phyloP scores from a whole-genome alignment of 352 stramenopile species.

The Phytophthora chlamydospora region DNA sequence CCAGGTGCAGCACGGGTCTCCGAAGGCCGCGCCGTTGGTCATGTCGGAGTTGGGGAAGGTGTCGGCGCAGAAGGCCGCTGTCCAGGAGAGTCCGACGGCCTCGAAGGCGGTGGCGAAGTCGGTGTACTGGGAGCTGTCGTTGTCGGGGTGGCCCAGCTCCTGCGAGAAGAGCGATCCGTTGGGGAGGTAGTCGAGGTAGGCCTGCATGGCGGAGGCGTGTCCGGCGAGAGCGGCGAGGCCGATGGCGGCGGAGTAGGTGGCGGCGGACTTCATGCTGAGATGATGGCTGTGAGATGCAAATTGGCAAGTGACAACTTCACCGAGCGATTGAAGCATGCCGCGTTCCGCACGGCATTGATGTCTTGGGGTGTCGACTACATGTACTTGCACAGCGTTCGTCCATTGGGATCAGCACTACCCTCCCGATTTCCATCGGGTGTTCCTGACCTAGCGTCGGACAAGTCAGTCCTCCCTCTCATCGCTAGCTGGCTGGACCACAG shows the following conservation, averaged over 20 bases:
- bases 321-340: too few relatives aligned
- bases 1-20: conserved; percentile 47
- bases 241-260: conserved; percentile 8
- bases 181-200: conserved; percentile 34
- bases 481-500: not conserved
- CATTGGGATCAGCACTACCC: not conserved
- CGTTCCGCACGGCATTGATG: too few relatives aligned
- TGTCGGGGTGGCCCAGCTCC: conserved; percentile 36
- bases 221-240: not conserved
- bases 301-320: not conserved
- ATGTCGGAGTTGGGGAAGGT: conserved; percentile 18
- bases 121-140: conserved; percentile 37
- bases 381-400: not conserved
- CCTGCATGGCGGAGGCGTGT: conserved; percentile 1
- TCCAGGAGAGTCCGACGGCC: conserved; percentile 25
- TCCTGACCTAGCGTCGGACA: conserved; percentile 1
- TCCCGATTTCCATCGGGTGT: not conserved
- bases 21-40: conserved; percentile 42
- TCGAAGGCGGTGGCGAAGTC: conserved; percentile 41
- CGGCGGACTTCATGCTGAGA: conserved; percentile 12
- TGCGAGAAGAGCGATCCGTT: conserved; percentile 45
- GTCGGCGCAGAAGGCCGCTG: conserved; percentile 11
- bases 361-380: too few relatives aligned
- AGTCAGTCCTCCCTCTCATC: not conserved
- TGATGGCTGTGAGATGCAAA: conserved; percentile 1